phyloP scores from a whole-genome alignment of 805 yeast genomes.

The Tetrapisispora pingtungensis region DNA sequence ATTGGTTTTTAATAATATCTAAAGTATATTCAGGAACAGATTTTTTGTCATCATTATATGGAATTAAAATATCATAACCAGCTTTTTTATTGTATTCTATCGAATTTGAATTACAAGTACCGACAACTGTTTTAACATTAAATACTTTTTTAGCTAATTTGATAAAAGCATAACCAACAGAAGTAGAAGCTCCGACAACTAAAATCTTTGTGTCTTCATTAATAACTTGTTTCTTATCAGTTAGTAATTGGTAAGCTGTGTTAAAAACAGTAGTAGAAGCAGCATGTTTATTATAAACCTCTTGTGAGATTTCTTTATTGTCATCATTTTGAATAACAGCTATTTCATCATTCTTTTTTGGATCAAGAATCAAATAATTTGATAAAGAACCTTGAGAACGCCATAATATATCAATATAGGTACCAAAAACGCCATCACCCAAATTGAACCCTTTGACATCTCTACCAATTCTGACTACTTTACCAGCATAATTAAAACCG shows the following conservation, averaged over 20 bases:
- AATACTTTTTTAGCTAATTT: slow-evolving; percentile 46
- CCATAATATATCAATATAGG: slow-evolving; percentile 6
- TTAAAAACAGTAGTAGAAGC: slow-evolving; percentile 55
- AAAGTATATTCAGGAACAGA: slow-evolving; percentile 30
- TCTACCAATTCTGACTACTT: slow-evolving; percentile 19
- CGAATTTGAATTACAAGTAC: slow-evolving; percentile 45
- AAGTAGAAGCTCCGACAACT: slow-evolving; percentile 65
- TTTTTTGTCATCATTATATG: slow-evolving; percentile 39
- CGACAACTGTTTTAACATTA: slow-evolving; percentile 43
- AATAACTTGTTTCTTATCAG: slow-evolving; percentile 28
- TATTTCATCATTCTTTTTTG: slow-evolving; percentile 21
- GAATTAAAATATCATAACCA: slow-evolving; percentile 53
- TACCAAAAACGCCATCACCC: slow-evolving; percentile 25
- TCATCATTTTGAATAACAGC: slow-evolving; percentile 30
- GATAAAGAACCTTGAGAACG: slow-evolving; percentile 34
- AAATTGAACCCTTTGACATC: slow-evolving; percentile 14
- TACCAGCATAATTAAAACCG: slow-evolving; percentile 25
- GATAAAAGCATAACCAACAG: slow-evolving; percentile 49
- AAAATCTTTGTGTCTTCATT: slow-evolving; percentile 41
- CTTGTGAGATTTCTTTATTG: neutral
- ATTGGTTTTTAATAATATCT: slow-evolving; percentile 20
- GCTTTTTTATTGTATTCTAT: slow-evolving; percentile 32
- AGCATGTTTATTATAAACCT: slow-evolving; percentile 29
- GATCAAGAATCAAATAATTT: slow-evolving; percentile 38
- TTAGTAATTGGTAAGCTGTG: slow-evolving; percentile 44